Base-by-base conservation (phyloP, 805 yeast species). In the Jamesozyma spencerorum region DNA sequence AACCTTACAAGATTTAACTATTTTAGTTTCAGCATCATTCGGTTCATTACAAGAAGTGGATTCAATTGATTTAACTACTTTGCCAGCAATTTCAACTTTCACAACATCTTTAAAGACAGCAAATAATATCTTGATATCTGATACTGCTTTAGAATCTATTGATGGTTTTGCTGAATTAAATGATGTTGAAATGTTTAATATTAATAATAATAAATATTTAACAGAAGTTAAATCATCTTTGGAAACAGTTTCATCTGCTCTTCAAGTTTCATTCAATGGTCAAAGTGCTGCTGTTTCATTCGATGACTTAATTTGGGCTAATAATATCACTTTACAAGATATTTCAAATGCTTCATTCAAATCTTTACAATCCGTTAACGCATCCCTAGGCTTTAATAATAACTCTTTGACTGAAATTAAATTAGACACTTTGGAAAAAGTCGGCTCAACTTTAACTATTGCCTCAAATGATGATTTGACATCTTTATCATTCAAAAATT, bases 181-280 rank as follows among this genome's bases (percentile, higher is more conserved):
- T 33, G 47, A 62, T 43, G 70, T 70, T 38, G 69, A 69, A 46
- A 74, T 72, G 38, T 81, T 81, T 69, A 72, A 88, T 71, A 75
- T 90, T 58, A 88, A 87, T 86, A 90, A 90, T 83, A 92, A 92
- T 78, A 69, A 64, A 51, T 75, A 81, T 63, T 76, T 90, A 64
- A 76, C 71, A 51, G 63, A 83, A 45, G 74, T 82, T 52, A 75
- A 81, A 61, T 79, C 90, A 39, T 77, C 77, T 47, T 74, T 90
- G 62, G 65, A 77, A 63, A 67, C 81, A 44, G 92, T 87, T 47
- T 75, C 92, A 46, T 75, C 75, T 63, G 64, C 79, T 47, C 72
- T 92, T 55, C 77, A 81, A 54, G 78, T 90, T 60, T 77, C 95
- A 48, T 82, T 73, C 73, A 90, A 92, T 72, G 82, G 95, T 60